Evolutionary conservation across 2,329 filamentous ascomycete species (phyloP).

Genomic region (Pseudocercospora fijiensis): DNA sequence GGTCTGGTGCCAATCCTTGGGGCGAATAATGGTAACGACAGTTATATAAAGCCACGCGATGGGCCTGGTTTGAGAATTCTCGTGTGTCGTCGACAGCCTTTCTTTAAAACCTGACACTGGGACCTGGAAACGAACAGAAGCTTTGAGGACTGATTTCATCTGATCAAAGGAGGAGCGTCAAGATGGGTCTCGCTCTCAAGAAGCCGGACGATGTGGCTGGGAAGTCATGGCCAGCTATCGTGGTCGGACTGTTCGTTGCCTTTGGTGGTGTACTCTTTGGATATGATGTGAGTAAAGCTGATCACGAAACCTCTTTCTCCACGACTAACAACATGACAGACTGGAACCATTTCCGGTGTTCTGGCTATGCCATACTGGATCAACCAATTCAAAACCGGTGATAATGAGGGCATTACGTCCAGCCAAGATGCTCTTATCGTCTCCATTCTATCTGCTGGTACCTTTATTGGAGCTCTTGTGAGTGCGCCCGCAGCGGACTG

Average conservation of each 20-base stretch:
- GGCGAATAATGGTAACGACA: background rate
- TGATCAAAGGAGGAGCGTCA: background rate
- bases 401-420: constrained; percentile 42
- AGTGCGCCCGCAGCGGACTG: constrained; percentile 70
- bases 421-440: constrained; percentile 70
- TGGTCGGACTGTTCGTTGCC: constrained; percentile 44
- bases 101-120: background rate
- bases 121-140: background rate
- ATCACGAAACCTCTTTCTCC: background rate
- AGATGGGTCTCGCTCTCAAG: constrained; percentile 22
- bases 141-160: background rate
- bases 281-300: constrained; percentile 29
- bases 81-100: background rate
- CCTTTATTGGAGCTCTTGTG: constrained; percentile 69
- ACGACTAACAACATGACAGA: constrained; percentile 3
- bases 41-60: background rate
- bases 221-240: constrained; percentile 46
- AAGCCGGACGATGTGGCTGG: constrained; percentile 24
- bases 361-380: constrained; percentile 33
- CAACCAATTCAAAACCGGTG: constrained; percentile 35
- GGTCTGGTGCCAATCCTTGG: background rate
- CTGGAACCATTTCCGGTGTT: constrained; percentile 45
- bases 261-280: constrained; percentile 36
- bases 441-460: constrained; percentile 78
- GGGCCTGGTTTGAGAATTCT: background rate